Evolutionary conservation across 345 rosid species (phyloP), one percentile per base, ranked within the genome.

Genomic region (Melastoma malabathricum): DNA sequence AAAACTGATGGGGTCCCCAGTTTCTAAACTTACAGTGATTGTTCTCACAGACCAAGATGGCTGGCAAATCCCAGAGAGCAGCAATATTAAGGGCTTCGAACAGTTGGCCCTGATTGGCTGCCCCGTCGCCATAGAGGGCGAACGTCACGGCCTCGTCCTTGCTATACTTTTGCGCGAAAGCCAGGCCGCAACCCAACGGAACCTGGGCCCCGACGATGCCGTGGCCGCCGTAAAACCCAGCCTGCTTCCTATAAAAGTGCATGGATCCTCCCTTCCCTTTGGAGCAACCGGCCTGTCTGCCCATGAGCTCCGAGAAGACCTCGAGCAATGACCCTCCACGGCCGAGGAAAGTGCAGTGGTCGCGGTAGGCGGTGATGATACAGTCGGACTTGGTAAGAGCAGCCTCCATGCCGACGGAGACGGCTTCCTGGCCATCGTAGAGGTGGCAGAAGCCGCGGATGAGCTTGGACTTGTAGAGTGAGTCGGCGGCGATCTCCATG

Each of bases 171-270:
- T 87, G 98, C 3, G 87, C 96, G 15, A 92, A 87, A n/a, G 98
- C 95, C 62, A 92, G 60, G 16, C 98, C 98, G 65, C 84, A 73
- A 0, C 98, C 98, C 50, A 90, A 47, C 0, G 98, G 98, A 62
- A 90, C 62, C 66, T 90, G 98, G 54, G 98, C 98, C n/a, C 98
- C 96, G 5, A 90, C 98, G 50, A 90, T 90, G 20, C 98, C 98
- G 53, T 90, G 98, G 0, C 98, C 96, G 17, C 98, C 98, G n/a
- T 78, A 90, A 48, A 90, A 90, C 16, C 75, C 69, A 0, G 83
- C 63, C 0, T 82, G 87, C 75, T 90, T 90, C 85, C 78, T 82
- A 51, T 90, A 90, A 45, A 92, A 84, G 65, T 92, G 96, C 98
- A 92, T 92, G 10, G 96, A 92, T 10, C 98, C 98, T 27, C 98